These are phyloP conservation scores for Linnemannia exigua DNA, from an alignment of 192 early-diverging fungal species.

Conservation along the genomic window DNA sequence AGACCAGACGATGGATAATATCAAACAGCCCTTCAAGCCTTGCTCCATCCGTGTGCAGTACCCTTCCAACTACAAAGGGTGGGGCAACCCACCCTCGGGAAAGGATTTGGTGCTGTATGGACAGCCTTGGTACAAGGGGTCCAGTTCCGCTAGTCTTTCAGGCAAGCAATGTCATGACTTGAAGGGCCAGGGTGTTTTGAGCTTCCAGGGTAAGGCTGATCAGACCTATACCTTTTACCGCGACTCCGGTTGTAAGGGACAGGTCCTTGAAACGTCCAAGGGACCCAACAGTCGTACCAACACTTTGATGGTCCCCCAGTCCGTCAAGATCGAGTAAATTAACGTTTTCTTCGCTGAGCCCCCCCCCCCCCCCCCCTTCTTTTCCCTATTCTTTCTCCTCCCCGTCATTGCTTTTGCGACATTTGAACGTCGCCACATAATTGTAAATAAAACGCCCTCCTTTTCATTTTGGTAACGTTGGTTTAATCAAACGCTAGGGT, in stretches of 20 bases:
- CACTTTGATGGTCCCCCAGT: background rate
- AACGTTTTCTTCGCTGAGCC: background rate
- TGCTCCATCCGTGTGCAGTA: constrained; percentile 26
- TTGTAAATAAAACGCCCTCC: background rate
- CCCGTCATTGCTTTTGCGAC: background rate
- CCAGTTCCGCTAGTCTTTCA: background rate
- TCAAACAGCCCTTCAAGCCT: constrained; percentile 15
- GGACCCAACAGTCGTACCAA: constrained; percentile 22
- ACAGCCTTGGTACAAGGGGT: constrained; percentile 18
- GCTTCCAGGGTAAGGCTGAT: constrained; percentile 1
- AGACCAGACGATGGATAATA: background rate
- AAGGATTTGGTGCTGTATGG: constrained; percentile 6
- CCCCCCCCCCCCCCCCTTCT: background rate
- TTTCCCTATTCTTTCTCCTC: background rate
- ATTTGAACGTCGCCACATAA: background rate
- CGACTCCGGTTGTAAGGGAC: constrained; percentile 7
- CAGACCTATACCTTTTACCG: constrained; percentile 22
- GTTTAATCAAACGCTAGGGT: too few relatives aligned
- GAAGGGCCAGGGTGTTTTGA: constrained; percentile 9
- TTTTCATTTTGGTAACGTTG: background rate
- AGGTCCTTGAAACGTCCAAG: constrained; percentile 10
- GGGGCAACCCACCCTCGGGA: constrained; percentile 7
- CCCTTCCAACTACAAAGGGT: constrained; percentile 1
- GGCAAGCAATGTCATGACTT: constrained; percentile 9
- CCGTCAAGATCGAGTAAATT: constrained; percentile 21